Evolutionary conservation across 495 filamentous ascomycete species (phyloP).

Genomic region (Neurospora africana): DNA sequence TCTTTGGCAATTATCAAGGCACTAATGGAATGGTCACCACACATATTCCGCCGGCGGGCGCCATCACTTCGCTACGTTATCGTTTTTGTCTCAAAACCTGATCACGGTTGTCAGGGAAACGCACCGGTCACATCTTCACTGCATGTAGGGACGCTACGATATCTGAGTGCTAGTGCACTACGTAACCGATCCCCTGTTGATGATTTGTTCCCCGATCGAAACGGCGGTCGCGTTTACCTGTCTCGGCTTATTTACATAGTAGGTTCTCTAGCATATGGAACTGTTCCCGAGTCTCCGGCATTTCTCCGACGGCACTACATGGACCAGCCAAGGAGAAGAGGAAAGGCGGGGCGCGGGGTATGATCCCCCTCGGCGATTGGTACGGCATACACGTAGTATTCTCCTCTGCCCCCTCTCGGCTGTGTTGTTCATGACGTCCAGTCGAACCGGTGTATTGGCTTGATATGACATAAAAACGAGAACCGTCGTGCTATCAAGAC

Average conservation of each 20-base stretch:
- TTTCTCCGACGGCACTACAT: conserved; percentile 16
- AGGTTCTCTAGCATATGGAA: neutral
- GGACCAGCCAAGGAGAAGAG: neutral
- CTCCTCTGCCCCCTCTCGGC: neutral
- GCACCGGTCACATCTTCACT: neutral
- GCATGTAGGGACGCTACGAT: neutral
- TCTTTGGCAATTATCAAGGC: no score
- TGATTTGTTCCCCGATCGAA: neutral
- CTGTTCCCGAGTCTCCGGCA: conserved; percentile 20
- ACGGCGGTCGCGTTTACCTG: neutral
- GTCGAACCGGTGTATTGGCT: neutral
- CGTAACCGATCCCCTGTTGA: neutral
- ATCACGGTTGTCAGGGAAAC: neutral
- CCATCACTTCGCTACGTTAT: neutral
- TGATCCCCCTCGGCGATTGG: neutral
- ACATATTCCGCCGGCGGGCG: neutral
- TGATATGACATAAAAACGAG: neutral
- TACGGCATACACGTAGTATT: neutral
- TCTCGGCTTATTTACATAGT: neutral
- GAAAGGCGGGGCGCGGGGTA: neutral
- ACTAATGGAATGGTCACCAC: no score
- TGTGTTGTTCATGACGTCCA: neutral
- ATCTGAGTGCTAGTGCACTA: neutral
- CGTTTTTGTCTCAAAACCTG: neutral
- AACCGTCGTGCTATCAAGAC: neutral